Evolutionary conservation across 148 eudicot genomes (phyloP).

Genomic region (Mesembryanthemum crystallinum): DNA sequence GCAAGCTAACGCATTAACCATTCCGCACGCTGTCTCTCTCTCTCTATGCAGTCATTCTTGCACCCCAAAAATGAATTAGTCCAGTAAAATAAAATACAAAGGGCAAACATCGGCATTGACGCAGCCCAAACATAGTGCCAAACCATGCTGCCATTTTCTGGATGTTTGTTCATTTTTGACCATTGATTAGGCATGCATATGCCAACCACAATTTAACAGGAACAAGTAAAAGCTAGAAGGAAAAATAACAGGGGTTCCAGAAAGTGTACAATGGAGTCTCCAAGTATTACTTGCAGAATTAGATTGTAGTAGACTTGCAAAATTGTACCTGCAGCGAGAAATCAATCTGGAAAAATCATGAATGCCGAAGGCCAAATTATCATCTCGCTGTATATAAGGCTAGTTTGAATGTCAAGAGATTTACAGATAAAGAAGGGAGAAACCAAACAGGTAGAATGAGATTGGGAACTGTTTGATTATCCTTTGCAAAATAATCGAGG

Average conservation of each 20-base stretch:
- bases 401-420: no score
- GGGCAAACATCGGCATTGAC: constrained; percentile 16
- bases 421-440: not conserved
- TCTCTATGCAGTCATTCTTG: no score
- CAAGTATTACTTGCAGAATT: not conserved
- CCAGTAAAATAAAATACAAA: not conserved
- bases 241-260: not conserved
- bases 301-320: not conserved
- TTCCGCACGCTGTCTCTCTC: no score
- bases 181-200: not conserved
- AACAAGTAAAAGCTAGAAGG: not conserved
- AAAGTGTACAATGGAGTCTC: not conserved
- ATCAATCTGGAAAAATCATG: no score
- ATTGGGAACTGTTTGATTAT: not conserved
- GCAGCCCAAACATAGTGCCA: constrained; percentile 23
- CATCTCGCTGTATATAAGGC: no score
- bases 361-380: not conserved
- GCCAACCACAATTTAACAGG: not conserved
- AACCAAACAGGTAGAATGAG: not conserved
- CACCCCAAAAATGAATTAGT: constrained; percentile 18
- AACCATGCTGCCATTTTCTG: constrained; percentile 15
- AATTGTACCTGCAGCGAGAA: not conserved
- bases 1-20: not conserved
- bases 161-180: not conserved
- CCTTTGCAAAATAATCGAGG: no score